phyloP scores from a whole-genome alignment of 2,329 filamentous ascomycete species.

The Cryphonectria radicalis region DNA sequence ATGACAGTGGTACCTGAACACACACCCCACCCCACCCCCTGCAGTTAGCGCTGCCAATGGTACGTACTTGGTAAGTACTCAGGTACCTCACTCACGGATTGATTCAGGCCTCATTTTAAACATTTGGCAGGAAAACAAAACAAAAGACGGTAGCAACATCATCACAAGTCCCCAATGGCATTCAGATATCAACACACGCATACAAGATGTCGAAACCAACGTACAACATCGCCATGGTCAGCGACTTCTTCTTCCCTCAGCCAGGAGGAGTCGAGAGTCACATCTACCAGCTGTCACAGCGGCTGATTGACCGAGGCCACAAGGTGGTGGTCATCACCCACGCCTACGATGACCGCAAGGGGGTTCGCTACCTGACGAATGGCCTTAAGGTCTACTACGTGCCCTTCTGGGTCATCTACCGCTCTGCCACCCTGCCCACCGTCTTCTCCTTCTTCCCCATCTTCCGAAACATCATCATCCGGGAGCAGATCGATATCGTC shows the following conservation, averaged over 20 bases:
- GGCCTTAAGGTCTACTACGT: conserved; percentile 98
- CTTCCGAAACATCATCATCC: conserved; percentile 94
- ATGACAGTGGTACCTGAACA: not conserved
- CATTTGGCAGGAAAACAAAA: not conserved
- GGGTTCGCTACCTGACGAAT: conserved; percentile 94
- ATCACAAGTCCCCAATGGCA: not conserved
- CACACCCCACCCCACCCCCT: too few relatives aligned
- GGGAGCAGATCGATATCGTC: conserved; percentile 94
- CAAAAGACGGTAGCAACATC: not conserved
- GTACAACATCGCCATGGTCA: conserved; percentile 85
- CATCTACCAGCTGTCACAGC: conserved; percentile 96
- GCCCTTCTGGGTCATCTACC: conserved; percentile 94
- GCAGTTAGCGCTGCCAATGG: not conserved
- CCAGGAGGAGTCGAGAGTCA: conserved; percentile 96
- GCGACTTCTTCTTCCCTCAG: conserved; percentile 99
- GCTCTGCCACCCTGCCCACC: conserved; percentile 89
- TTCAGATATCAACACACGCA: not conserved
- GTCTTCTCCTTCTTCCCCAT: conserved; percentile 98
- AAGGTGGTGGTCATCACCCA: conserved; percentile 98
- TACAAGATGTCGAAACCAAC: conserved; percentile 56
- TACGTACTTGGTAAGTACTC: not conserved
- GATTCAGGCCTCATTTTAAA: not conserved
- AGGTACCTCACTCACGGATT: not conserved
- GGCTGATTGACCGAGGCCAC: conserved; percentile 95
- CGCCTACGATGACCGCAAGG: conserved; percentile 87